A percentile compares a stretch with the other conserved stretches of the same genome.
phyloP scores from a whole-genome alignment of 352 stramenopile species.

The Pythium oligandrum region DNA sequence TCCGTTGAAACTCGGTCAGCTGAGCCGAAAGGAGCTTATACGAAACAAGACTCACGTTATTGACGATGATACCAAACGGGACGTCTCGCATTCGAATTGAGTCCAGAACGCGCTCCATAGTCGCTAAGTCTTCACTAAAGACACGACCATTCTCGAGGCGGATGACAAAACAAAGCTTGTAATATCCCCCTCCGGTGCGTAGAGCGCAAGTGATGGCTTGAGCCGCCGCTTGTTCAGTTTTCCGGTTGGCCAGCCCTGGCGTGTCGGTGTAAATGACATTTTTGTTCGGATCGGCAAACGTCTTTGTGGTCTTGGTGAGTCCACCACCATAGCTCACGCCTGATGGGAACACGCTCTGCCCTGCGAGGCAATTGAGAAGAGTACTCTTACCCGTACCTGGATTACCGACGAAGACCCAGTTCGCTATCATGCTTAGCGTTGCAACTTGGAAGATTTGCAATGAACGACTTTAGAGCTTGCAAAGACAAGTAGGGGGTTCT shows the following conservation, averaged over 20 bases:
- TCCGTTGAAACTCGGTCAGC: neutral
- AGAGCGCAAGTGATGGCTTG: constrained; percentile 8
- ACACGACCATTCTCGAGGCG: constrained; percentile 2
- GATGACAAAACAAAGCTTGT: constrained; percentile 13
- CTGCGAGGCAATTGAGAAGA: constrained; percentile 12
- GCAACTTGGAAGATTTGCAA: too few relatives aligned
- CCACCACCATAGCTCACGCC: constrained; percentile 9
- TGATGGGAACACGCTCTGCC: constrained; percentile 1
- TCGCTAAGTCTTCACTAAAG: constrained; percentile 7
- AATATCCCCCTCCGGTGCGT: neutral
- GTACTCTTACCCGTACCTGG: constrained; percentile 12
- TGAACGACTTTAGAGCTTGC: too few relatives aligned
- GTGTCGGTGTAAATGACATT: constrained; percentile 10
- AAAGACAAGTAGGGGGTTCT: too few relatives aligned
- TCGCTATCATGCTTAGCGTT: constrained; percentile 7
- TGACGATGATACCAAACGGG: constrained; percentile 12
- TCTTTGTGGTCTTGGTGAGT: constrained; percentile 2
- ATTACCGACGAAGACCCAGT: constrained; percentile 9
- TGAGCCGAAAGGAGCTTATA: constrained; percentile 2
- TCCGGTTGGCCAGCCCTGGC: constrained; percentile 4
- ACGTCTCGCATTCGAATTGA: constrained; percentile 6
- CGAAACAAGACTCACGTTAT: neutral
- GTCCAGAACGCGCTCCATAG: constrained; percentile 13
- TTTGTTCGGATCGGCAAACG: neutral
- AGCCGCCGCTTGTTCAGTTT: neutral